A percentile compares a stretch with the other conserved stretches of the same genome.
These are phyloP conservation scores for Sporothrix pseudoabietina DNA, from an alignment of 2,329 filamentous ascomycete species.

Conservation along the genomic window DNA sequence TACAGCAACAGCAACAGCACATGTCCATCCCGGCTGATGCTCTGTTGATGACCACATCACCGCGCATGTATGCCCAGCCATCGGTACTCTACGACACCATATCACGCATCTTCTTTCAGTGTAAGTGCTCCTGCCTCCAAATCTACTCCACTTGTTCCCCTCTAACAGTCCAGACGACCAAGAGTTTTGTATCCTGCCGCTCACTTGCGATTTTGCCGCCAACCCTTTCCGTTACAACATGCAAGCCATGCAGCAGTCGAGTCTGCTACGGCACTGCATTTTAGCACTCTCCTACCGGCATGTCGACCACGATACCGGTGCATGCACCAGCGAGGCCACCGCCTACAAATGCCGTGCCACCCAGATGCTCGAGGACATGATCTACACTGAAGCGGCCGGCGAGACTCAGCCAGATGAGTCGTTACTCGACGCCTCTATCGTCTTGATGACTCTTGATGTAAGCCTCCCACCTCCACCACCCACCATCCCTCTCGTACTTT, in stretches of 20 bases:
- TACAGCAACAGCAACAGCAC: constrained; percentile 1
- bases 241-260: constrained; percentile 36
- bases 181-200: constrained; percentile 42
- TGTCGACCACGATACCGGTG: constrained; percentile 38
- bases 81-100: constrained; percentile 27
- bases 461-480: constrained; percentile 11
- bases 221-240: constrained; percentile 42
- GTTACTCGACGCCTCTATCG: constrained; percentile 40
- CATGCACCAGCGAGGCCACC: constrained; percentile 35
- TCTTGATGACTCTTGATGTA: constrained; percentile 43
- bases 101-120: constrained; percentile 29
- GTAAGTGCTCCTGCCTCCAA: constrained; percentile 11
- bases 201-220: constrained; percentile 40
- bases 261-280: constrained; percentile 41
- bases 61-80: constrained; percentile 26
- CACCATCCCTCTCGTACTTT: background rate
- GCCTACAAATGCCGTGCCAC: constrained; percentile 37
- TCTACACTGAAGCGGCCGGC: constrained; percentile 24
- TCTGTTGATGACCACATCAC: constrained; percentile 3
- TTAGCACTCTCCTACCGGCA: constrained; percentile 41
- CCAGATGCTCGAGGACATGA: constrained; percentile 36
- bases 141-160: background rate
- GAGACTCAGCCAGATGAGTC: constrained; percentile 27
- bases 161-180: constrained; percentile 39
- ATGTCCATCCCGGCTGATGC: constrained; percentile 1